Percentiles rank a stretch among this genome's conserved stretches.
Conservation (phyloP, 2,329 filamentous ascomycete species). For the Stachybotrys chlorohalonatus region DNA sequence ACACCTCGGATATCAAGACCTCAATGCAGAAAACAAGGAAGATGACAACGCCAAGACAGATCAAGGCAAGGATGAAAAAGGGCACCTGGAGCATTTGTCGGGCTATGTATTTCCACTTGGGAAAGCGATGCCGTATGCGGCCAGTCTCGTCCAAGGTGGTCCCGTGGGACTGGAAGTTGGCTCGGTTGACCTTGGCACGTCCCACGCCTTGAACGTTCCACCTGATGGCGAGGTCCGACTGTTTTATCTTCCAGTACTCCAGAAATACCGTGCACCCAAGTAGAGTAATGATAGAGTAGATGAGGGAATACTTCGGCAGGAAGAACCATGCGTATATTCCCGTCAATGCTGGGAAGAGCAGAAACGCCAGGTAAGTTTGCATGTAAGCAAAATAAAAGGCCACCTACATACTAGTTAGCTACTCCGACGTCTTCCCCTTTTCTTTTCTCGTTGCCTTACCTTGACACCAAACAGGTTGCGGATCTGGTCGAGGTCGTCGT, state of each 20-base stretch:
- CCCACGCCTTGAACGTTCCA: slow-evolving; percentile 66
- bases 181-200: slow-evolving; percentile 54
- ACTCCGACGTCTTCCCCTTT: too few species aligned
- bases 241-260: slow-evolving; percentile 72
- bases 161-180: slow-evolving; percentile 56
- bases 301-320: slow-evolving; percentile 59
- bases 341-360: slow-evolving; percentile 59
- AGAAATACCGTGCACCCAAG: slow-evolving; percentile 67
- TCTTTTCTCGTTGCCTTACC: slow-evolving; percentile 8
- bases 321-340: slow-evolving; percentile 62
- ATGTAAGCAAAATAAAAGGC: slow-evolving; percentile 81
- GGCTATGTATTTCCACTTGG: slow-evolving; percentile 52
- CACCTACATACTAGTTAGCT: slow-evolving; percentile 30
- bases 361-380: slow-evolving; percentile 64
- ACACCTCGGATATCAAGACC: slow-evolving; percentile 66
- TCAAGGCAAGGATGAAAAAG: slow-evolving; percentile 51
- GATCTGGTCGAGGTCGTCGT: slow-evolving; percentile 47
- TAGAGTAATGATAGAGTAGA: slow-evolving; percentile 58
- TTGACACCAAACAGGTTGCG: slow-evolving; percentile 55
- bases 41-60: slow-evolving; percentile 57
- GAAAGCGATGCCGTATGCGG: slow-evolving; percentile 52
- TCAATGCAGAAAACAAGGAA: slow-evolving; percentile 63
- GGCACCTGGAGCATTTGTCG: slow-evolving; percentile 62
- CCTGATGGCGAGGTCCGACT: slow-evolving; percentile 60
- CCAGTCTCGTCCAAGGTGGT: slow-evolving; percentile 43